Evolutionary conservation across 345 rosid species (phyloP), one percentile per base, ranked within the genome.

Genomic region (Populus euphratica): DNA sequence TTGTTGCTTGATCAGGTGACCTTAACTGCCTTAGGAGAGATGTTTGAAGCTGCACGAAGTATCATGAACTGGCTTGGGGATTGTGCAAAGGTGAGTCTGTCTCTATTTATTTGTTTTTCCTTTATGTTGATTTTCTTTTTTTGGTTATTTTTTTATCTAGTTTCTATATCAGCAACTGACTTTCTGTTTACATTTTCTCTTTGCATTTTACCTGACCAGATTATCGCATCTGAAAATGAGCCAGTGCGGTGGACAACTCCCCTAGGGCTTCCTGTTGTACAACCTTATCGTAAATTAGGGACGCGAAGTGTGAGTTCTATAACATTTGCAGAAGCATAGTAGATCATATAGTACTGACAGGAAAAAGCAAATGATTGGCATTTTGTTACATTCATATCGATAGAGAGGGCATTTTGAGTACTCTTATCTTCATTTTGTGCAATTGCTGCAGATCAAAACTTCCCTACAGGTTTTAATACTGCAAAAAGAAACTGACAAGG

Each of bases 51-150:
- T 82, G 98, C 99, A 72, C 89, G 97, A 20, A 82, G 90, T 76
- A 96, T 96, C 75, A 96, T 92, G 97, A 85, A 18, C 74, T 96
- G 98, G 99, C 97, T 96, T 43, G 93, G 97, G 81, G 99, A 96
- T 70, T 96, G 99, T 78, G 99, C 99, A 56, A 96, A 90, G 94
- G 99, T 91, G 69, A 81, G 72, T 81, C 29, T 72, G 43, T 70
- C 73, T 77, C 73, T 3, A 36, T 75, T 44, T 47, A 20, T 59
- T 61, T 25, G 27, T n/a, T 49, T 27, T 36, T 62, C 47, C 25
- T 74, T 35, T n/a, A 10, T 56, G 11, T 56, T 20, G 16, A 21
- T 36, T 36, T 36, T 21, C 8, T 21, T 68, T 13, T 41, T 62
- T 21, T 73, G 2, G 2, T 59, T 50, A 9, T 21, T 14, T 6